These are phyloP conservation scores for Ocimum tenuiflorum DNA, from an alignment of 257 asterid species.

Conservation along the genomic window DNA sequence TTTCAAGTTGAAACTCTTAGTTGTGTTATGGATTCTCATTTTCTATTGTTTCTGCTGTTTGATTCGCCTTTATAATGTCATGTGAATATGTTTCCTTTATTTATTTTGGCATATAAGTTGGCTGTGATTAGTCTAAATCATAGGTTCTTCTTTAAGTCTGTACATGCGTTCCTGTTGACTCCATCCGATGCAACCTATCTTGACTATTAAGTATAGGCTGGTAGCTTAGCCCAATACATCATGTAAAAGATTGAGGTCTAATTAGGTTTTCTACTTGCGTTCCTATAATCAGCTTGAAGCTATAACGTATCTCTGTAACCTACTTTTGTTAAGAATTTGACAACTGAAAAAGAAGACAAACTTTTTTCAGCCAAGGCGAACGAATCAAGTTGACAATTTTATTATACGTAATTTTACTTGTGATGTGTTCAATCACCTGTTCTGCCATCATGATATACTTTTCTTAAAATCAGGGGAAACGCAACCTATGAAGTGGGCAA, in stretches of 20 bases:
- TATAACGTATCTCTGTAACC: background rate
- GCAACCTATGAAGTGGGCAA: slow-evolving; percentile 98
- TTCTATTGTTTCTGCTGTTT: background rate
- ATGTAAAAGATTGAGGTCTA: background rate
- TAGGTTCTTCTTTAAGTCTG: background rate
- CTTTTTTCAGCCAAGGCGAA: too few species aligned
- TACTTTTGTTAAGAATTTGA: too few species aligned
- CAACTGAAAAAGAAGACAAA: too few species aligned
- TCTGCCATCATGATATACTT: slow-evolving; percentile 10
- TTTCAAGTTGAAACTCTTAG: background rate
- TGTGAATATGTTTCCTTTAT: background rate
- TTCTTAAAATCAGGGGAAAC: slow-evolving; percentile 66
- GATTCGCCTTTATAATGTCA: background rate
- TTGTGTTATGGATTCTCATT: background rate
- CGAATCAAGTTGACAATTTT: too few species aligned
- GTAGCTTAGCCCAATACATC: background rate
- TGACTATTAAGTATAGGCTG: background rate
- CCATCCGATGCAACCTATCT: background rate
- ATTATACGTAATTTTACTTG: background rate
- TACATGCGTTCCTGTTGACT: background rate
- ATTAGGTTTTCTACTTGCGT: background rate
- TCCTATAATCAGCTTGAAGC: background rate
- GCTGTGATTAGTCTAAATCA: background rate
- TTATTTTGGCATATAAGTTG: too few species aligned
- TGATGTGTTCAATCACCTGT: background rate